Percentiles rank a stretch among this genome's conserved stretches.
Evolutionary conservation across 2,329 filamentous ascomycete species (phyloP).

Genomic region (Didymosphaeria variabile): DNA sequence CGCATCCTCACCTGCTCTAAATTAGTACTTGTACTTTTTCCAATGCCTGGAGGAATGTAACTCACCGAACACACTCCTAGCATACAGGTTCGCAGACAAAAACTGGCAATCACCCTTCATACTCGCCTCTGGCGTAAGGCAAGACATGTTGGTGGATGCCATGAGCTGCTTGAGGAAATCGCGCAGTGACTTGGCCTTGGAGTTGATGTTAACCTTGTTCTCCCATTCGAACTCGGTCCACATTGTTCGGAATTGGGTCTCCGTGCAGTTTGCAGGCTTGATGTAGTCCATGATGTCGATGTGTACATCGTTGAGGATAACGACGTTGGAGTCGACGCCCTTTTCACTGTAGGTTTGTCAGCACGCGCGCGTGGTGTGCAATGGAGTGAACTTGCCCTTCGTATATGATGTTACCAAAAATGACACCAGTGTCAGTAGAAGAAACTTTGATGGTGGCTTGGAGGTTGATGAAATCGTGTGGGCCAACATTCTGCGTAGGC

Average conservation of each 20-base stretch:
- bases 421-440: conserved; percentile 96
- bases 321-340: conserved; percentile 77
- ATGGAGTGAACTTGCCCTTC: conserved; percentile 67
- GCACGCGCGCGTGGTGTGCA: background rate
- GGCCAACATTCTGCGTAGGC: conserved; percentile 92
- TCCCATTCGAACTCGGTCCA: conserved; percentile 99
- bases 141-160: conserved; percentile 99
- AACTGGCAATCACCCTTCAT: conserved; percentile 98
- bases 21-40: conserved; percentile 14
- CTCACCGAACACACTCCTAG: conserved; percentile 97
- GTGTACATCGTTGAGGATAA: conserved; percentile 97
- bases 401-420: conserved; percentile 98
- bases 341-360: conserved; percentile 79
- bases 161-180: conserved; percentile 95
- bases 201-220: conserved; percentile 99
- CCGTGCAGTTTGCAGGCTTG: conserved; percentile 92
- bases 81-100: conserved; percentile 95
- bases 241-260: conserved; percentile 99
- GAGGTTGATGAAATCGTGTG: conserved; percentile 97
- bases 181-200: conserved; percentile 88
- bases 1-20: conserved; percentile 85
- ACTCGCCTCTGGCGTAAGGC: conserved; percentile 93
- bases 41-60: conserved; percentile 30
- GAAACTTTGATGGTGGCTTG: conserved; percentile 99
- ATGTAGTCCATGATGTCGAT: conserved; percentile 99